A percentile compares a stretch with the other conserved stretches of the same genome.
Conservation (phyloP, 2,329 filamentous ascomycete species). For the Acephala macrosclerotiorum region DNA sequence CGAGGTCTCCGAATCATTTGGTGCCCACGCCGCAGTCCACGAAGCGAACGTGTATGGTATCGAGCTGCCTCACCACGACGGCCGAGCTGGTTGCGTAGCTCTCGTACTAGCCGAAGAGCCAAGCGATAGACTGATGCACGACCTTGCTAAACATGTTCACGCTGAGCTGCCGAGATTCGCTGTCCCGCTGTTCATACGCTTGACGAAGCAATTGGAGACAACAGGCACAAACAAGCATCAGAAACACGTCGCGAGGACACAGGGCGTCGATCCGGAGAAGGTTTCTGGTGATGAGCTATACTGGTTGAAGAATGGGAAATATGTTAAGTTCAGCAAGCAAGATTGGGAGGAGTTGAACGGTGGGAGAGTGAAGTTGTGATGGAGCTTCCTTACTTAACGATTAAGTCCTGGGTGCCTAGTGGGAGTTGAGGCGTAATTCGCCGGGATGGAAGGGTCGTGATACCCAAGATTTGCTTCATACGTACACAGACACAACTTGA, state of each 20-base stretch:
- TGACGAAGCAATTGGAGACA: conserved; percentile 66
- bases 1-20: conserved; percentile 81
- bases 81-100: conserved; percentile 82
- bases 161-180: conserved; percentile 74
- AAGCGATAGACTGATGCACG: conserved; percentile 56
- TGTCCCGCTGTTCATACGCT: conserved; percentile 77
- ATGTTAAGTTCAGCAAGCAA: conserved; percentile 68
- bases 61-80: conserved; percentile 79
- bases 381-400: not conserved
- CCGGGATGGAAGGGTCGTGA: not conserved
- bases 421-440: not conserved
- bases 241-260: conserved; percentile 74
- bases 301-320: conserved; percentile 67
- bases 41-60: conserved; percentile 92
- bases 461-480: not conserved
- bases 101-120: conserved; percentile 64
- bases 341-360: conserved; percentile 75
- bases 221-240: conserved; percentile 93
- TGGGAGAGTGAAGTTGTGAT: conserved; percentile 64
- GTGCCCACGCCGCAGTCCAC: conserved; percentile 68
- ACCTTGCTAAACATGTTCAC: conserved; percentile 66
- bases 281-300: conserved; percentile 57
- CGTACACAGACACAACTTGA: no score
- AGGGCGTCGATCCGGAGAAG: conserved; percentile 75
- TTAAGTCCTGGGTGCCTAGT: not conserved